Conservation (phyloP, 305 asterid genomes). For the Fraxinus nigra region DNA sequence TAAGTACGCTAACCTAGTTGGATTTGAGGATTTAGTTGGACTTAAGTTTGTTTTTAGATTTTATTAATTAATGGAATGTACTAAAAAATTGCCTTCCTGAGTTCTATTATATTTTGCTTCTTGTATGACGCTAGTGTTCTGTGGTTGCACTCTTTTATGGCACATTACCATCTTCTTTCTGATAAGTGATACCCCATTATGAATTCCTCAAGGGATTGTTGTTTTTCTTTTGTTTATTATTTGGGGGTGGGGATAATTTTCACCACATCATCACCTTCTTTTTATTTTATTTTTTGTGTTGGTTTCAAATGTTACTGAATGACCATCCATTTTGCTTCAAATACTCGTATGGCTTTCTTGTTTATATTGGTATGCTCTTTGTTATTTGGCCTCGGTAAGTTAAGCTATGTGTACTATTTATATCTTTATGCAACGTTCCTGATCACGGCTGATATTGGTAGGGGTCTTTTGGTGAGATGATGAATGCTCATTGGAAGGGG, state of each 20-base stretch:
- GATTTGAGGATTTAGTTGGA: not conserved
- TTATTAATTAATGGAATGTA: not conserved
- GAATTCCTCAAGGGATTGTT: not conserved
- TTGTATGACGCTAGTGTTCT: not conserved
- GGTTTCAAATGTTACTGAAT: not conserved
- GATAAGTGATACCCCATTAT: not conserved
- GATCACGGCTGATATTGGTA: slow-evolving; percentile 38
- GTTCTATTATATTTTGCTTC: not conserved
- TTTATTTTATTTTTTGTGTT: not conserved
- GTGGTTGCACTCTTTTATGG: not conserved
- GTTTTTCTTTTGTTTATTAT: not conserved
- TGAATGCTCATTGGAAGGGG: slow-evolving; percentile 92
- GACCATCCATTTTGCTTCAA: not conserved
- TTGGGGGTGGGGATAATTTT: not conserved
- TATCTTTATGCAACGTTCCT: slow-evolving; percentile 26
- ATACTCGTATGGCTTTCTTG: no score
- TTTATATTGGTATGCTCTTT: not conserved
- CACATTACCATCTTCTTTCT: not conserved
- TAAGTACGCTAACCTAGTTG: not conserved
- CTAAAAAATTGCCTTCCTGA: not conserved
- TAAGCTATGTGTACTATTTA: slow-evolving; percentile 7
- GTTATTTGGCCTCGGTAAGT: not conserved
- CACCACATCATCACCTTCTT: not conserved
- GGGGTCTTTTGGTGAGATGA: slow-evolving; percentile 99
- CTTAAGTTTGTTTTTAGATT: not conserved